Conservation (phyloP, 2,329 filamentous ascomycete species). For the Epichloe festucae region DNA sequence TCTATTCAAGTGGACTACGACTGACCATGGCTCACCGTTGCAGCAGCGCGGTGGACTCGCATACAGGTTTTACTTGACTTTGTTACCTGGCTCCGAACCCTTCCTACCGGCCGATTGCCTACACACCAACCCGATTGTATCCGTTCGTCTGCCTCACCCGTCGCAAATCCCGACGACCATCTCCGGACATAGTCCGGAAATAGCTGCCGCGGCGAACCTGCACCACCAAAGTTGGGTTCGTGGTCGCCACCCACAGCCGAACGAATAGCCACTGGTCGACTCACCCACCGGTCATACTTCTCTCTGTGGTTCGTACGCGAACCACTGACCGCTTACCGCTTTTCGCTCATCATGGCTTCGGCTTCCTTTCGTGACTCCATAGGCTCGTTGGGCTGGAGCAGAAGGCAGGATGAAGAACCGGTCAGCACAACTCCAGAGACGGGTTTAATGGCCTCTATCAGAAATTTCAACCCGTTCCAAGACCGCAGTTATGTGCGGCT, state of each 20-base stretch:
- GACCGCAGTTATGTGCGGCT: constrained; percentile 80
- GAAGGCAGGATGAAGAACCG: constrained; percentile 65
- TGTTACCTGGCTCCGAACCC: background rate
- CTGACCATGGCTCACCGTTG: constrained; percentile 9
- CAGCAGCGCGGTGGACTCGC: background rate
- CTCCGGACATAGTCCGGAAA: background rate
- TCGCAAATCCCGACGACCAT: constrained; percentile 4
- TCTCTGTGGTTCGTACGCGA: background rate
- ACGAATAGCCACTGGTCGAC: background rate
- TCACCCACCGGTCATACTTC: background rate
- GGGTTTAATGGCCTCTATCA: constrained; percentile 67
- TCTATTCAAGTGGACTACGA: constrained; percentile 3
- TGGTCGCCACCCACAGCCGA: constrained; percentile 1
- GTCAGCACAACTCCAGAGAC: constrained; percentile 57
- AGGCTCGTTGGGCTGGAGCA: constrained; percentile 89
- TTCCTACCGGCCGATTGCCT: background rate
- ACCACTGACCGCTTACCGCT: background rate
- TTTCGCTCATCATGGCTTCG: constrained; percentile 56
- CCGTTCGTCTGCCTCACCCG: background rate
- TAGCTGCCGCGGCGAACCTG: background rate
- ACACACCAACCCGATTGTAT: constrained; percentile 1
- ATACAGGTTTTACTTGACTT: background rate
- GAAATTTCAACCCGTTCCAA: constrained; percentile 78
- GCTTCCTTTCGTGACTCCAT: constrained; percentile 86
- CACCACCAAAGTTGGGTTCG: background rate